Evolutionary conservation across 768 basidiomycete genomes (phyloP).

Genomic region (Podaxis mareebaensis): DNA sequence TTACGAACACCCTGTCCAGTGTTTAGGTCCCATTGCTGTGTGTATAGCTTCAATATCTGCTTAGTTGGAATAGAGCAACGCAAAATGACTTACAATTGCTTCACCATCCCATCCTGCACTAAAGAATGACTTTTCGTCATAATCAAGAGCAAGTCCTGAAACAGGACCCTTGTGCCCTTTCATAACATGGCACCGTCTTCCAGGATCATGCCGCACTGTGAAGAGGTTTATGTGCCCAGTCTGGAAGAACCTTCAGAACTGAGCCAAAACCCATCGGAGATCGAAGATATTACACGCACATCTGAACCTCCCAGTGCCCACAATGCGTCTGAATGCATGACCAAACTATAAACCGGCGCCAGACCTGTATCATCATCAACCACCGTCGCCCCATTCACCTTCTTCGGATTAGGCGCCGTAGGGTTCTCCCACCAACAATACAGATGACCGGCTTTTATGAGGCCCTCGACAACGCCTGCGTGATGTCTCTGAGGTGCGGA

Average conservation of each 20-base stretch:
- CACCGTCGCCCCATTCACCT: conserved; percentile 26
- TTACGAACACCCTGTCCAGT: conserved; percentile 77
- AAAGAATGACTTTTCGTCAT: conserved; percentile 83
- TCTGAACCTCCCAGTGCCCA: conserved; percentile 90
- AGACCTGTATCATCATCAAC: conserved; percentile 52
- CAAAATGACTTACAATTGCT: conserved; percentile 60
- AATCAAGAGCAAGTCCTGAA: conserved; percentile 78
- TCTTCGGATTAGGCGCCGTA: conserved; percentile 28
- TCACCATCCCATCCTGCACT: conserved; percentile 96
- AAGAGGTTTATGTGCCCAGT: conserved; percentile 91
- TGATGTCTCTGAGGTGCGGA: conserved; percentile 88
- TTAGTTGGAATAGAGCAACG: background rate
- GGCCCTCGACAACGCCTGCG: conserved; percentile 88
- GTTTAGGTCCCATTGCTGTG: conserved; percentile 97
- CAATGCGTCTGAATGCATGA: conserved; percentile 89
- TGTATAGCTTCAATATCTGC: conserved; percentile 17
- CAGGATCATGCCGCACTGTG: conserved; percentile 91
- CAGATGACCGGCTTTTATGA: conserved; percentile 86
- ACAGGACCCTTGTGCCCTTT: conserved; percentile 79
- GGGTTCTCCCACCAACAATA: conserved; percentile 93
- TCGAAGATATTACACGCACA: conserved; percentile 47
- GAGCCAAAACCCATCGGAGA: background rate
- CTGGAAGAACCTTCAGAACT: conserved; percentile 39
- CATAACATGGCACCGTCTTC: conserved; percentile 71
- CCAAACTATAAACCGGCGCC: conserved; percentile 86